Evolutionary conservation across 805 yeast species (phyloP).

Genomic region (Yamadazyma phyllophila): DNA sequence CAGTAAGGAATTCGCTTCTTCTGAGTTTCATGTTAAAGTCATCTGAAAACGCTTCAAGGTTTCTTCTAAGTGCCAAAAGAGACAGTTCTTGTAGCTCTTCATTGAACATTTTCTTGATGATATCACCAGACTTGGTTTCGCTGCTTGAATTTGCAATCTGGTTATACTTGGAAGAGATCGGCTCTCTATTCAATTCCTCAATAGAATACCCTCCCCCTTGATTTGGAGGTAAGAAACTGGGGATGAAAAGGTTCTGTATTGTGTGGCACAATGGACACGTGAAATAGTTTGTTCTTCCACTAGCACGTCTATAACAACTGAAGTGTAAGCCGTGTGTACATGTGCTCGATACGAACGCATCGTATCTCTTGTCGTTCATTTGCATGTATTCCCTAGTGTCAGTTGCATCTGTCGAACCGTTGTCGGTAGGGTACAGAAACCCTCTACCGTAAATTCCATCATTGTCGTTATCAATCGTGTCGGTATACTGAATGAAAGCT

Average conservation of each 20-base stretch:
- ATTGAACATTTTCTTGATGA: constrained; percentile 24
- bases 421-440: constrained; percentile 14
- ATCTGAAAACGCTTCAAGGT: constrained; percentile 15
- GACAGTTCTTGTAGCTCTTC: constrained; percentile 10
- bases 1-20: constrained; percentile 10
- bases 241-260: constrained; percentile 43
- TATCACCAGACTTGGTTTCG: constrained; percentile 25
- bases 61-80: constrained; percentile 6
- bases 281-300: constrained; percentile 21
- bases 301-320: constrained; percentile 38
- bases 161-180: constrained; percentile 18
- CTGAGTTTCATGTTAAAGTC: constrained; percentile 16
- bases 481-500: constrained; percentile 24
- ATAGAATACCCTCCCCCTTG: constrained; percentile 17
- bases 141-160: constrained; percentile 20
- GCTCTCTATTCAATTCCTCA: constrained; percentile 9
- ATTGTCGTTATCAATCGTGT: constrained; percentile 5
- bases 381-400: background rate
- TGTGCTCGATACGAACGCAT: constrained; percentile 33
- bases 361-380: constrained; percentile 13
- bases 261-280: constrained; percentile 54
- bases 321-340: constrained; percentile 57
- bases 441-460: constrained; percentile 17
- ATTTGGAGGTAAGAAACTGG: constrained; percentile 34
- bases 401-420: background rate